Percentiles rank a stretch among this genome's conserved stretches.
These are phyloP conservation scores for Gloeopeniophorella convolvens DNA, from an alignment of 768 basidiomycete species.

Conservation along the genomic window DNA sequence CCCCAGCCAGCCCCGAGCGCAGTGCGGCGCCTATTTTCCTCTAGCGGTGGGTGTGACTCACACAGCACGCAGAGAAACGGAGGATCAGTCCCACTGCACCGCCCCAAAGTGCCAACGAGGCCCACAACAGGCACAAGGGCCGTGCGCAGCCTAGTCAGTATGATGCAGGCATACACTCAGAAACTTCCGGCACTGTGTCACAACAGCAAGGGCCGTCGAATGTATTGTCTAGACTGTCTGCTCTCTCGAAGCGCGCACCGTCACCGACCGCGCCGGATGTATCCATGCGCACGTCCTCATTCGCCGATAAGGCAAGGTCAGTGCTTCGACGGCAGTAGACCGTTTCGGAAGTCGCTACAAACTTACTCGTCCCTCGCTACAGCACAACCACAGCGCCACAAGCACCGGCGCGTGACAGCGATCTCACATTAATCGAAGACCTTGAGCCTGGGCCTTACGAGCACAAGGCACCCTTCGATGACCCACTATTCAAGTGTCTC, in stretches of 20 bases:
- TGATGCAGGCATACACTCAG: background rate
- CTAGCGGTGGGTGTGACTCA: background rate
- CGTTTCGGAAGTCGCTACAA: background rate
- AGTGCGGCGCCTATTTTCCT: constrained; percentile 37
- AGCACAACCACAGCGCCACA: constrained; percentile 1
- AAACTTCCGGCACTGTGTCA: constrained; percentile 8
- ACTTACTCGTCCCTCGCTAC: background rate
- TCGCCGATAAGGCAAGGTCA: constrained; percentile 22
- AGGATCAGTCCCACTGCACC: constrained; percentile 27
- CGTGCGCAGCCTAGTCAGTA: background rate
- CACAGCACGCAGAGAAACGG: constrained; percentile 34
- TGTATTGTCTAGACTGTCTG: constrained; percentile 45
- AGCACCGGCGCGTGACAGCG: constrained; percentile 42
- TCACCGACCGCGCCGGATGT: background rate
- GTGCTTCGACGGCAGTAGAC: constrained; percentile 1
- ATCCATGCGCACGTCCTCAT: constrained; percentile 12
- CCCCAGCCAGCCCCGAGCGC: constrained; percentile 60
- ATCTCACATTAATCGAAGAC: constrained; percentile 66
- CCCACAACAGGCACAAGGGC: constrained; percentile 4
- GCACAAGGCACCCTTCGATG: constrained; percentile 62
- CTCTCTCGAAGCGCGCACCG: constrained; percentile 24
- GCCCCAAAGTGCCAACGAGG: background rate
- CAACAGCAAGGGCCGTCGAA: constrained; percentile 43
- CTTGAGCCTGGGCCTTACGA: constrained; percentile 74
- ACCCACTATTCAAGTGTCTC: constrained; percentile 66